Evolutionary conservation across 2,329 filamentous ascomycete species (phyloP), one percentile per base, ranked within the genome.

Genomic region (Coccinonectria pachysandricola): DNA sequence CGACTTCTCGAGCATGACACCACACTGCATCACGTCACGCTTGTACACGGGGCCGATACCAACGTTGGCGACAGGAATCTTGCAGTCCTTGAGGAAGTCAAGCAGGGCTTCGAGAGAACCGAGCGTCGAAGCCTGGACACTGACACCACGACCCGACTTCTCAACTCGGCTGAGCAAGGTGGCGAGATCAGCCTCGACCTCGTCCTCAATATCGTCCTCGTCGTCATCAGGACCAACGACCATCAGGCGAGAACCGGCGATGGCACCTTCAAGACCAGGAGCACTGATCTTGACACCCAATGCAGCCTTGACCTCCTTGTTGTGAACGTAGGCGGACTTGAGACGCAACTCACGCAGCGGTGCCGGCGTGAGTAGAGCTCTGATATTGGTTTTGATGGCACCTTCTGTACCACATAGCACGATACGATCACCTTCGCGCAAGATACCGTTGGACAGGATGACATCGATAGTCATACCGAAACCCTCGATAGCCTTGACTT

Each of bases 401-500:
- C 92, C 91, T 52, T 96, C 91, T n/a, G 88, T 82, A 67, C 91
- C 91, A 51, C 91, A 98, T 22, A 98, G 62, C 5, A 96, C 84
- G 47, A 98, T 85, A 19, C 86, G 79, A 56, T 98, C 91, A 37
- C 91, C 91, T 62, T 98, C 91, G 36, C 78, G 75, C 24, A 98
- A 68, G 33, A 95, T 79, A 74, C 91, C 91, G 61, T 98, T 98
- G 32, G 85, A 93, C 28, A 98, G 62, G 43, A 98, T 80, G 38
- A 98, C 88, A 53, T 98, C 91, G 46, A 98, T 96, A 23, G 91
- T 98, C 57, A 94, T 98, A 53, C 91, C 91, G 39, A 98, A 86
- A 60, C 91, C 92, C 57, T 98, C 91, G 37, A 98, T 95, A 24
- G 93, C 84, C 74, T 98, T 98, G 57, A 98, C 91, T 64, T 98